These are phyloP conservation scores for Pichiaceae sp. DNA, from an alignment of 1,139 yeast species.

Conservation along the genomic window DNA sequence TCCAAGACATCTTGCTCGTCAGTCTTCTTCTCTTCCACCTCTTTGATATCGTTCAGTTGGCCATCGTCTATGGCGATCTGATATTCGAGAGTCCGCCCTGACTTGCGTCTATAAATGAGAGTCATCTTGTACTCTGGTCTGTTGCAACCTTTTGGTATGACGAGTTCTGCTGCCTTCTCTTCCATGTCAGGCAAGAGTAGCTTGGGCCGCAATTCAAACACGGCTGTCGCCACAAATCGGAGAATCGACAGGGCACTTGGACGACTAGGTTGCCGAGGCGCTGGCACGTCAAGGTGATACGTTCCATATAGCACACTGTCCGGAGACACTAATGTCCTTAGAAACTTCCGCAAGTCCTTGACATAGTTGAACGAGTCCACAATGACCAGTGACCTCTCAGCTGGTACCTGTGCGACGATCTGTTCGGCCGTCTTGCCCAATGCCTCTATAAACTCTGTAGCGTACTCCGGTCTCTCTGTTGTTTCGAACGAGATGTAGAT, in stretches of 20 bases:
- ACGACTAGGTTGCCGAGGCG: conserved; percentile 14
- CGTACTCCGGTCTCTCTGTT: conserved; percentile 39
- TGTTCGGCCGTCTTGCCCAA: conserved; percentile 15
- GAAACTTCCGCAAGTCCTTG: conserved; percentile 43
- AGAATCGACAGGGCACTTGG: conserved; percentile 24
- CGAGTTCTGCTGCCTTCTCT: not conserved
- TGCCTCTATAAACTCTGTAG: conserved; percentile 43
- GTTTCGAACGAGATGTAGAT: conserved; percentile 63
- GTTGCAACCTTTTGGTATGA: conserved; percentile 21
- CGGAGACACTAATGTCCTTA: conserved; percentile 50
- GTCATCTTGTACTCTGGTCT: conserved; percentile 34
- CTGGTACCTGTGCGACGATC: conserved; percentile 4
- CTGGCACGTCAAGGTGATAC: conserved; percentile 47
- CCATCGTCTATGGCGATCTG: conserved; percentile 30
- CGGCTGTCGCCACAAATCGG: conserved; percentile 62
- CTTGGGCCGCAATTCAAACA: conserved; percentile 48
- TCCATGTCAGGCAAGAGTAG: not conserved
- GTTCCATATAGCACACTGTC: conserved; percentile 48
- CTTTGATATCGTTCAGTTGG: conserved; percentile 32
- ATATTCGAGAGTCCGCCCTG: conserved; percentile 60
- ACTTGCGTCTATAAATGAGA: conserved; percentile 65
- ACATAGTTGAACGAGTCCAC: conserved; percentile 62
- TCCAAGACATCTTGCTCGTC: conserved; percentile 30
- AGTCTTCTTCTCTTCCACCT: conserved; percentile 23
- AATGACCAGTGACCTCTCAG: conserved; percentile 28